Evolutionary conservation across 2,329 filamentous ascomycete species (phyloP).

Genomic region (Fusarium sp.): DNA sequence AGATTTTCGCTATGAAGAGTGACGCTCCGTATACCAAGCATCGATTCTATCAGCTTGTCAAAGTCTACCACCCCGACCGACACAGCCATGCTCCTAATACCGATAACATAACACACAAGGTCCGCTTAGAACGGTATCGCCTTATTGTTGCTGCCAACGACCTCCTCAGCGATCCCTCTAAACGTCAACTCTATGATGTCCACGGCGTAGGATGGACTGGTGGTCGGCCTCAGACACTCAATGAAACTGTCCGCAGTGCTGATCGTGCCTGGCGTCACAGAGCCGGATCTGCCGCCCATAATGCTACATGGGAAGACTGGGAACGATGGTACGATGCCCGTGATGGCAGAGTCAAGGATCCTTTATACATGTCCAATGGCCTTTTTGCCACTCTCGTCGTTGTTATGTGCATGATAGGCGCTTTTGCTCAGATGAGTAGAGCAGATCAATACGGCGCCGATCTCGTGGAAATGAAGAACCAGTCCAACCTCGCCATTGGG

Average conservation of each 20-base stretch:
- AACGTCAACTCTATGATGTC: conserved; percentile 82
- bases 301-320: conserved; percentile 99
- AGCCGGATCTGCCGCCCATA: conserved; percentile 63
- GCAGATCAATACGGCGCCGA: conserved; percentile 69
- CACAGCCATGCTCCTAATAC: conserved; percentile 46
- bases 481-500: conserved; percentile 72
- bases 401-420: conserved; percentile 73
- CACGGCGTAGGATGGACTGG: conserved; percentile 83
- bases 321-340: conserved; percentile 76
- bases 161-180: conserved; percentile 83
- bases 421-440: conserved; percentile 75
- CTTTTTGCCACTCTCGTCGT: conserved; percentile 78
- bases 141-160: conserved; percentile 88
- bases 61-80: conserved; percentile 93
- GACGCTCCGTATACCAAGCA: conserved; percentile 80
- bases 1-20: conserved; percentile 74
- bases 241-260: conserved; percentile 47
- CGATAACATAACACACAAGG: conserved; percentile 57
- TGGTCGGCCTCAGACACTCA: conserved; percentile 63
- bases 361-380: conserved; percentile 78
- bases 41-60: conserved; percentile 90
- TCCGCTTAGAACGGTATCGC: conserved; percentile 87
- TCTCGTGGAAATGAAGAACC: conserved; percentile 72
- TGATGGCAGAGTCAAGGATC: conserved; percentile 56
- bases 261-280: conserved; percentile 60